Evolutionary conservation across 441 rosid genomes (phyloP), one percentile per base, ranked within the genome.

Genomic region (Populus hybrid): DNA sequence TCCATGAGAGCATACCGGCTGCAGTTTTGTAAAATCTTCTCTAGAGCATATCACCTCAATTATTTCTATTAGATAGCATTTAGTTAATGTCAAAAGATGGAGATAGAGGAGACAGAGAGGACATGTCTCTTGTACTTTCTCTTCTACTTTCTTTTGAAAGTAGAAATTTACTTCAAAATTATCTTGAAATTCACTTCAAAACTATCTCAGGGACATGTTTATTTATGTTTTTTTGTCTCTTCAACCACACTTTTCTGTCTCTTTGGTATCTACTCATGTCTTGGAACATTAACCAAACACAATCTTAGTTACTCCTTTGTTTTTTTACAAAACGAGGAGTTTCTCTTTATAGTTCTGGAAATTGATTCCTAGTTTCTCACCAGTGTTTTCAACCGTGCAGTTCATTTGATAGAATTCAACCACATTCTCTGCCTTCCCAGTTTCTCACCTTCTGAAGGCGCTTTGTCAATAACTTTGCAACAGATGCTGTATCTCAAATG

Each of bases 371-470:
- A 46, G 21, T 64, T 61, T 72, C 14, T 6, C 11, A 18, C 18
- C n/a, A 0, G 35, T 53, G 3, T 30, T 65, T 38, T 26, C 67
- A 71, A 34, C 70, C 24, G 40, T 71, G 76, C 66, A 16, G 57
- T 65, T 61, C 46, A 24, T 64, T 21, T 63, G 46, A 63, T 42
- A 21, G 75, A 71, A 32, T 71, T 66, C 57, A 42, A 34, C 72
- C 50, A 50, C 9, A 34, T 14, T 4, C 8, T 65, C 65, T 69
- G 26, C 69, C 10, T 38, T 64, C 1, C 75, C 76, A 18, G 66
- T 72, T 66, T 72, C 76, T 66, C 57, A 42, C 57, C 24, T 65
- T 50, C 46, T 42, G 67, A 42, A 77, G 70, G 75, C 35, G 21
- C 64, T 28, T 40, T 71, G 70, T 64, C 32, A 26, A 71, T 59